Evolutionary conservation across 2,329 filamentous ascomycete genomes (phyloP).

Genomic region (Monosporascus cannonballus): DNA sequence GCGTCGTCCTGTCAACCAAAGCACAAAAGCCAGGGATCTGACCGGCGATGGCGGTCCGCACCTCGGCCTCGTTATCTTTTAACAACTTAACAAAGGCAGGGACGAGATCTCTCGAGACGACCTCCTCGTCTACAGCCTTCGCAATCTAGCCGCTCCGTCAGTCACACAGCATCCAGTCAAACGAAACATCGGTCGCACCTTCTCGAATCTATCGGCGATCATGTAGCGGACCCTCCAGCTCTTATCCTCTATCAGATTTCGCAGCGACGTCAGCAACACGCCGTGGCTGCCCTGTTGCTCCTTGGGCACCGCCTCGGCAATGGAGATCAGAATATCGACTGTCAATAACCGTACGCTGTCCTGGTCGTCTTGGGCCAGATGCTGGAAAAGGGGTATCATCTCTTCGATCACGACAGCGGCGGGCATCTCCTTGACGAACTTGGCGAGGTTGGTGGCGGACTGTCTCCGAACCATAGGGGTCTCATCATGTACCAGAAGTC

Average conservation of each 20-base stretch:
- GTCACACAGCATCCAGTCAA: conserved; percentile 1
- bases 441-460: conserved; percentile 90
- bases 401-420: conserved; percentile 88
- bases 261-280: conserved; percentile 81
- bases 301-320: conserved; percentile 95
- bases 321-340: conserved; percentile 91
- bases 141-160: conserved; percentile 61
- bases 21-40: conserved; percentile 97
- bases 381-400: conserved; percentile 98
- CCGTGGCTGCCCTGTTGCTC: conserved; percentile 97
- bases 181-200: conserved; percentile 47
- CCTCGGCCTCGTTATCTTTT: conserved; percentile 96
- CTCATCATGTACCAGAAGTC: conserved; percentile 91
- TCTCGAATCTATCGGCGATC: conserved; percentile 97
- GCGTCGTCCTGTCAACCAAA: conserved; percentile 77
- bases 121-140: conserved; percentile 96
- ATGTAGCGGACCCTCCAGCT: conserved; percentile 99
- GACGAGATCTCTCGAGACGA: conserved; percentile 87
- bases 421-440: conserved; percentile 97
- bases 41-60: conserved; percentile 91
- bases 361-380: conserved; percentile 92
- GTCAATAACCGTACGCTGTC: conserved; percentile 95
- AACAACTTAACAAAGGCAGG: conserved; percentile 95
- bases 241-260: conserved; percentile 96
- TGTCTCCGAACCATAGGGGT: conserved; percentile 98